A percentile compares a stretch with the other conserved stretches of the same genome.
phyloP scores from a whole-genome alignment of 176 grass and related monocot genomes.

The Triticum monococcum region DNA sequence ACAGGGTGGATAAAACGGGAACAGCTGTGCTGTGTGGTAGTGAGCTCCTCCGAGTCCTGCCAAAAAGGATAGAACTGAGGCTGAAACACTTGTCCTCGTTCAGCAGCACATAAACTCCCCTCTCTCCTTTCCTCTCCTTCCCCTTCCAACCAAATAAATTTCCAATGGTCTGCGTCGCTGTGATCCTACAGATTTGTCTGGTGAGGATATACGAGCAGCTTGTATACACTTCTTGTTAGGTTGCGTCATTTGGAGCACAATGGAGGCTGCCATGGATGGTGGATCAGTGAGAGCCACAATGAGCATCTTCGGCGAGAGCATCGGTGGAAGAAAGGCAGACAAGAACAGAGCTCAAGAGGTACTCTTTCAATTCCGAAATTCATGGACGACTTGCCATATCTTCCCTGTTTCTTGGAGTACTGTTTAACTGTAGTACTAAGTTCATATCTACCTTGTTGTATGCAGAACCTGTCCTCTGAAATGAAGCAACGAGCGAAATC shows the following conservation, averaged over 20 bases:
- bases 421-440: too few species aligned
- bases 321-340: conserved; percentile 46
- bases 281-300: conserved; percentile 69
- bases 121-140: neutral
- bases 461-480: conserved; percentile 44
- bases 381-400: neutral
- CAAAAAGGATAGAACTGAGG: conserved; percentile 40
- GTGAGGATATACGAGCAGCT: neutral
- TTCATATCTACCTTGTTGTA: neutral
- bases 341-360: conserved; percentile 61
- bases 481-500: conserved; percentile 48
- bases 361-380: conserved; percentile 20
- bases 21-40: conserved; percentile 41
- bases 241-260: conserved; percentile 27
- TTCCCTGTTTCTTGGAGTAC: neutral
- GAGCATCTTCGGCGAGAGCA: conserved; percentile 80
- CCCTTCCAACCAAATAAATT: neutral
- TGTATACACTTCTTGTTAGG: neutral
- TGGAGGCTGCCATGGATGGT: conserved; percentile 55
- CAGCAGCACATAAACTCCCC: conserved; percentile 21
- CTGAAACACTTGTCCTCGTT: conserved; percentile 26
- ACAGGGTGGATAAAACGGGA: conserved; percentile 29
- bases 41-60: conserved; percentile 19
- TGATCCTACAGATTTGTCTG: neutral
- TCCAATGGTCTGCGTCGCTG: neutral